These are phyloP conservation scores for Colletotrichum sp. DNA, from an alignment of 2,329 filamentous ascomycete genomes.

Conservation along the genomic window DNA sequence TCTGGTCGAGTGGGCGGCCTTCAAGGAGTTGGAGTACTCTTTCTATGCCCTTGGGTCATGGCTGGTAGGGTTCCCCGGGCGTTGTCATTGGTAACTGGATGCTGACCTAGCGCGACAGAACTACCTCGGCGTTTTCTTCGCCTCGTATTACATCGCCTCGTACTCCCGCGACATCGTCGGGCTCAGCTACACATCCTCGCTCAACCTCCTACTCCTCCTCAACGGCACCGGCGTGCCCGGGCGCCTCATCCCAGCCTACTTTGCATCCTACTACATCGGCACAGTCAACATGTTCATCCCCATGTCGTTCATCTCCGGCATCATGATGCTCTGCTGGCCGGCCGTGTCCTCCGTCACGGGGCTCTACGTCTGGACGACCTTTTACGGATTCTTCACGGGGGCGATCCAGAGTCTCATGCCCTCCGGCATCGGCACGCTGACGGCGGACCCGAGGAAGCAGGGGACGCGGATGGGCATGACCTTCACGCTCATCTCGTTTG, in stretches of 20 bases:
- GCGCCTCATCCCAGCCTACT: conserved; percentile 60
- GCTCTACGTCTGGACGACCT: conserved; percentile 65
- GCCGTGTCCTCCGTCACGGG: conserved; percentile 52
- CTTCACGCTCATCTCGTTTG: conserved; percentile 60
- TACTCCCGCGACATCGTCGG: conserved; percentile 49
- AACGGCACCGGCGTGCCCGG: conserved; percentile 67
- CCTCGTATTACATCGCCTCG: conserved; percentile 62
- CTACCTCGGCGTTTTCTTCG: conserved; percentile 60
- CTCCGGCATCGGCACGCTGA: conserved; percentile 61
- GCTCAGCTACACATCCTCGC: conserved; percentile 52
- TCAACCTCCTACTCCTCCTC: conserved; percentile 67
- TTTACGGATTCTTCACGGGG: conserved; percentile 69
- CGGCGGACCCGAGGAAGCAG: conserved; percentile 53
- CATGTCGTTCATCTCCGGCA: conserved; percentile 40
- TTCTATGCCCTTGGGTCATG: conserved; percentile 41
- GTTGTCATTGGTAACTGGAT: not conserved
- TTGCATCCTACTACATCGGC: conserved; percentile 65
- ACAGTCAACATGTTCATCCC: conserved; percentile 67
- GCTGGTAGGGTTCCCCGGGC: conserved; percentile 19
- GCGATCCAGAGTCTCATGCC: conserved; percentile 72
- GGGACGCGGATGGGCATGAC: conserved; percentile 64
- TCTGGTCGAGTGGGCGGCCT: conserved; percentile 49
- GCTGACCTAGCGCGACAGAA: conserved; percentile 32
- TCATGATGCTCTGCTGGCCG: conserved; percentile 62
- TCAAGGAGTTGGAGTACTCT: conserved; percentile 49